phyloP scores from a whole-genome alignment of 306 rosid species.

The Pterocarpus macrocarpus region DNA sequence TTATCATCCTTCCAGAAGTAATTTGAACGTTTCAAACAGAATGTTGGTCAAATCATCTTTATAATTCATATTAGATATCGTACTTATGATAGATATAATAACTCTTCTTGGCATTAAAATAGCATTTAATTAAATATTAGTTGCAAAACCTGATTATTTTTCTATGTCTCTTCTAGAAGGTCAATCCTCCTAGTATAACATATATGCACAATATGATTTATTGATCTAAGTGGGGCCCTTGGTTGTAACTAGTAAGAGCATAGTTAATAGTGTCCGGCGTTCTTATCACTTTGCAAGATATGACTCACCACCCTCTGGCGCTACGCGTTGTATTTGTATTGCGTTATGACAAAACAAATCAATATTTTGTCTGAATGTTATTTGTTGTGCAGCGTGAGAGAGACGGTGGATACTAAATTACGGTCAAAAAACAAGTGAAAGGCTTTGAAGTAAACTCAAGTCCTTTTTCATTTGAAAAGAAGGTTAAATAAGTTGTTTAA shows the following conservation, averaged over 20 bases:
- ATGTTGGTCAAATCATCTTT: too few species aligned
- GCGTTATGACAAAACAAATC: slow-evolving; percentile 18
- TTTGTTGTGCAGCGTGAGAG: not conserved
- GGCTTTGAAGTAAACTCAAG: not conserved
- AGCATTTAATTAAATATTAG: not conserved
- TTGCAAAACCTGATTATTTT: not conserved
- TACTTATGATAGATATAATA: too few species aligned
- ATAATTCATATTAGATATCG: too few species aligned
- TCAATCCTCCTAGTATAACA: not conserved
- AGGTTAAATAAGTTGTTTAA: too few species aligned
- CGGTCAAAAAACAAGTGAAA: not conserved
- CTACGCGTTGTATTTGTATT: not conserved
- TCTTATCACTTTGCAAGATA: slow-evolving; percentile 14
- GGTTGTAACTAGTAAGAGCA: not conserved
- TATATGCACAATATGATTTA: not conserved
- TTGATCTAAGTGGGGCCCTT: not conserved
- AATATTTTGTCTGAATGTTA: not conserved
- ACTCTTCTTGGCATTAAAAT: not conserved
- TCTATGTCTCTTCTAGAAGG: not conserved
- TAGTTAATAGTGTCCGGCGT: not conserved
- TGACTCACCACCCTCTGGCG: slow-evolving; percentile 6
- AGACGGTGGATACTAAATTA: not conserved
- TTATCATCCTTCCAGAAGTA: too few species aligned
- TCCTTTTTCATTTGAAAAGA: not conserved
- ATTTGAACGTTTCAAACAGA: too few species aligned